phyloP scores from a whole-genome alignment of 2,329 filamentous ascomycete species.

The Paraphaeosphaeria sporulosa region DNA sequence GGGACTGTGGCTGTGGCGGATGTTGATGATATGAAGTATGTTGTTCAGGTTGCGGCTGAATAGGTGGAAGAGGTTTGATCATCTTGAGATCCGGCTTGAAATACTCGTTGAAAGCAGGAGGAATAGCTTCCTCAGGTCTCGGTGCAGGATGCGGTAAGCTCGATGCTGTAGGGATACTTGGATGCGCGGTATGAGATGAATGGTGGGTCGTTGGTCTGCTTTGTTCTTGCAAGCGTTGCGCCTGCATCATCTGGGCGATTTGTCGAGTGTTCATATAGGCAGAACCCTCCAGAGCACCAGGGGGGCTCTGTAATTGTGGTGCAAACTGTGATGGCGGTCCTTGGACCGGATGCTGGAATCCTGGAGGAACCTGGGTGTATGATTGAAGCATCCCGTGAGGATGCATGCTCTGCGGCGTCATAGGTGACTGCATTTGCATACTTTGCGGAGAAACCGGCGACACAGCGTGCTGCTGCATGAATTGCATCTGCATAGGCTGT shows the following conservation, averaged over 20 bases:
- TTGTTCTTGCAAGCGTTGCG: conserved; percentile 24
- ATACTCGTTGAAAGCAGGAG: conserved; percentile 31
- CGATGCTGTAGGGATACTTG: not conserved
- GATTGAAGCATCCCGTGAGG: conserved; percentile 20
- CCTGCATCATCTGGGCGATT: conserved; percentile 28
- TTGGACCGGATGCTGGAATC: conserved; percentile 11
- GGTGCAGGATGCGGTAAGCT: conserved; percentile 14
- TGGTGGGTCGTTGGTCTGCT: conserved; percentile 17
- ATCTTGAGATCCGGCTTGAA: conserved; percentile 31
- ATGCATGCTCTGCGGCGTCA: conserved; percentile 12
- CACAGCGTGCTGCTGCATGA: conserved; percentile 18
- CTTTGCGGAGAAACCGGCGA: conserved; percentile 13
- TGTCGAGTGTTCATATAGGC: conserved; percentile 30
- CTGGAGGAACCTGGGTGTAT: conserved; percentile 12
- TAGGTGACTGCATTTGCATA: conserved; percentile 18
- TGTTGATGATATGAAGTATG: conserved; percentile 19
- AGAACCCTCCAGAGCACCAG: conserved; percentile 24
- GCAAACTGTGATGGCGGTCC: conserved; percentile 1
- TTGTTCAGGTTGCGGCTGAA: conserved; percentile 8
- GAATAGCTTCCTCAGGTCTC: conserved; percentile 18
- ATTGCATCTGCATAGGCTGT: conserved; percentile 21
- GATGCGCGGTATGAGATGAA: conserved; percentile 10
- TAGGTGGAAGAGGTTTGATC: conserved; percentile 14
- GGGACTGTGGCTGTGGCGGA: conserved; percentile 16
- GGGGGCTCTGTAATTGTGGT: not conserved